Base-by-base conservation (phyloP, 768 basidiomycete species). In the Pisolithus tinctorius region DNA sequence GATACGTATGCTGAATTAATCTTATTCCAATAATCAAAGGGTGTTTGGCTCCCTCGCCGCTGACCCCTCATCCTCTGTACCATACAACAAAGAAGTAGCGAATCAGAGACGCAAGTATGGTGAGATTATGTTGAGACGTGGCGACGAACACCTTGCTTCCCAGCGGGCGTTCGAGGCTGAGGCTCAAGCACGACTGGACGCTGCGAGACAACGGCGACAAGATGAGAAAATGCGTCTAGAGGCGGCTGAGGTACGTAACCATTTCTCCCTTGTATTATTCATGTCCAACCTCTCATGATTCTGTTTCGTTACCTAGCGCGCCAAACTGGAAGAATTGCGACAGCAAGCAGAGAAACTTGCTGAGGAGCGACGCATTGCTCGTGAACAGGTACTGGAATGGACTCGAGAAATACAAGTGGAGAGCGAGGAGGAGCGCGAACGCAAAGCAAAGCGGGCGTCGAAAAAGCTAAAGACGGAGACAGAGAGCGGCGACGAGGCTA, bases 101-200 rank as follows among this genome's bases (percentile, higher is more conserved):
- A 87, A 93, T 58, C 88, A 95, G 58, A 83, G 96, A 41, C 78
- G 84, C 37, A 86, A 87, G 64, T 99, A 97, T 60, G 93, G 93
- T 11, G 86, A 90, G 54, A 85, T 78, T 60, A 84, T 98, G 76
- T 64, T 95, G 48, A 78, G 88, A 50, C 83, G 83, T 47, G 85
- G 82, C 2, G 86, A 89, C 10, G 90, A 88, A 39, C 92, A 95
- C 61, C 71, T 92, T 23, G 68, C 77, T 4, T 73, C 78, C 16
- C 93, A 95, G 63, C 73, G 78, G 48, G 79, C 82, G 50, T 78
- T 81, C 58, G 93, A 94, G 63, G 72, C 69, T 0, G 87, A 93
- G 62, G 74, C 77, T 0, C 77, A 83, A 45, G 82, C 86, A 4
- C 83, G 81, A 62, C 72, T 93, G 2, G 88, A 91, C 38, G 76